Conservation (phyloP, 2,329 filamentous ascomycete species). For the Catunica adiposa region DNA sequence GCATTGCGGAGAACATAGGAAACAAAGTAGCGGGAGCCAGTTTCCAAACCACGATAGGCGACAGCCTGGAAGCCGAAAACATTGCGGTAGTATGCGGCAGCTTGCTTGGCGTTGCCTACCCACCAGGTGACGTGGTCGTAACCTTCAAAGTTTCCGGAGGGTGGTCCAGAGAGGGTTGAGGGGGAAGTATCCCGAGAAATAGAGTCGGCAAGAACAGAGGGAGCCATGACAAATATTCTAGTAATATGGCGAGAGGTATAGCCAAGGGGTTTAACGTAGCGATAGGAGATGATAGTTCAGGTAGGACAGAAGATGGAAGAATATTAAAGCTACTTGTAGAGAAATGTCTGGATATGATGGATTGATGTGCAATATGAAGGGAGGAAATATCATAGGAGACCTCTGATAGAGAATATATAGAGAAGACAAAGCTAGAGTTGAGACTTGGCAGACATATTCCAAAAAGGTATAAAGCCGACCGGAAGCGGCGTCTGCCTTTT, state of each 20-base stretch:
- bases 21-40: constrained; percentile 62
- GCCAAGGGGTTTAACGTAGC: too few species aligned
- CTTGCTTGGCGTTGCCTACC: constrained; percentile 93
- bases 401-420: neutral
- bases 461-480: neutral
- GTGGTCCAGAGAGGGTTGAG: constrained; percentile 17
- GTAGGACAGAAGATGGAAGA: neutral
- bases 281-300: too few species aligned
- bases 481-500: constrained; percentile 1
- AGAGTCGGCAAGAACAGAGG: constrained; percentile 36
- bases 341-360: too few species aligned
- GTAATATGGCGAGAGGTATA: too few species aligned
- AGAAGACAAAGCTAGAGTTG: neutral
- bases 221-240: constrained; percentile 33
- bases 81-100: constrained; percentile 71
- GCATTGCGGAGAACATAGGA: constrained; percentile 73
- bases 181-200: neutral
- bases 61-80: constrained; percentile 73
- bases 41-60: constrained; percentile 79
- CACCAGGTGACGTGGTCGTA: constrained; percentile 95
- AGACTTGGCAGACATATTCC: neutral
- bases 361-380: neutral
- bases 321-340: neutral
- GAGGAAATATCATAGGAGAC: neutral
- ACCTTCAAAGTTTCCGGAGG: constrained; percentile 48